phyloP scores from a whole-genome alignment of 345 rosid species.

The Limnanthes douglasii region DNA sequence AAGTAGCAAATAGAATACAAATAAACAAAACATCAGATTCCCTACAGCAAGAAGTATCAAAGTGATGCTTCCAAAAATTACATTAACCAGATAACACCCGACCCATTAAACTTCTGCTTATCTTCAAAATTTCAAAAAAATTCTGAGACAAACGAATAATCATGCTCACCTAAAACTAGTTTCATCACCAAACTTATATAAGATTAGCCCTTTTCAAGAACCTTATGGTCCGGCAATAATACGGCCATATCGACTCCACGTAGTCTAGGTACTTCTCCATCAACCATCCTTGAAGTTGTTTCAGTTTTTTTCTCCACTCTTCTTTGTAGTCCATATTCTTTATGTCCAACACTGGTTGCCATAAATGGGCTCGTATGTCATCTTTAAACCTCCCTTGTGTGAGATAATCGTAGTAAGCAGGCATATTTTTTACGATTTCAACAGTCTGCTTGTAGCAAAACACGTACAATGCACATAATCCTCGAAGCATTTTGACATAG shows the following conservation, averaged over 20 bases:
- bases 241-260: slow-evolving; percentile 88
- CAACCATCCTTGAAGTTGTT: slow-evolving; percentile 44
- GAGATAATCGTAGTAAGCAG: slow-evolving; percentile 42
- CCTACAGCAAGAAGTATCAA: too few relatives aligned
- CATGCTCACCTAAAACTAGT: too few relatives aligned
- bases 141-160: too few relatives aligned
- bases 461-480: slow-evolving; percentile 51
- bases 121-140: too few relatives aligned
- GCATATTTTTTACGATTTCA: slow-evolving; percentile 33
- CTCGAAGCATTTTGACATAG: slow-evolving; percentile 54
- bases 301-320: slow-evolving; percentile 29
- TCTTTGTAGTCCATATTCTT: slow-evolving; percentile 58
- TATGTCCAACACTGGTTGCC: slow-evolving; percentile 40
- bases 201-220: slow-evolving; percentile 87
- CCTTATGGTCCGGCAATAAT: slow-evolving; percentile 85
- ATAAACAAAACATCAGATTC: too few relatives aligned
- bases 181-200: too few relatives aligned
- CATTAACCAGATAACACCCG: too few relatives aligned
- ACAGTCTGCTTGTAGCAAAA: slow-evolving; percentile 58
- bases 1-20: too few relatives aligned
- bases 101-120: too few relatives aligned
- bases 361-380: slow-evolving; percentile 21
- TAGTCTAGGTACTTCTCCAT: slow-evolving; percentile 60
- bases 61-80: too few relatives aligned
- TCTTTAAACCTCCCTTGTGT: slow-evolving; percentile 52